Percentiles rank a stretch among this genome's conserved stretches.
phyloP scores from a whole-genome alignment of 139 green algal genomes.

The Auxenochlorella pyrenoidosa region DNA sequence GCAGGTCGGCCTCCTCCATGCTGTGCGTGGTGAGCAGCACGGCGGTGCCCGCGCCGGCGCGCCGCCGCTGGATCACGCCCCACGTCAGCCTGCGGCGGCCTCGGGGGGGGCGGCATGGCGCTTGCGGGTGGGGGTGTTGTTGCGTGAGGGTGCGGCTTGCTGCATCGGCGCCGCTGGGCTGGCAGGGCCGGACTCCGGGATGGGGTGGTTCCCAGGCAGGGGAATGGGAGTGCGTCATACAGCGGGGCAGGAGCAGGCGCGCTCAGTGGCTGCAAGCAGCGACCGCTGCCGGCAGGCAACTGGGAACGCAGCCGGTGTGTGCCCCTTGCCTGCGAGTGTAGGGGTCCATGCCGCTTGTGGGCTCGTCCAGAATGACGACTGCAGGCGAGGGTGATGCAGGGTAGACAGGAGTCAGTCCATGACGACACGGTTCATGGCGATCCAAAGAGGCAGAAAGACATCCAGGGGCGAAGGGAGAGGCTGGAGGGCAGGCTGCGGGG shows the following conservation, averaged over 20 bases:
- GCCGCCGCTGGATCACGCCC: slow-evolving; percentile 66
- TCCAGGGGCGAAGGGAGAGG: not conserved
- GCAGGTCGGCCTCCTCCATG: slow-evolving; percentile 96
- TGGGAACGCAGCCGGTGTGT: not conserved
- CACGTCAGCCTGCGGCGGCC: slow-evolving; percentile 51
- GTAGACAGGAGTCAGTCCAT: not conserved
- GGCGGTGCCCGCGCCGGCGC: slow-evolving; percentile 1
- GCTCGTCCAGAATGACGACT: slow-evolving; percentile 86
- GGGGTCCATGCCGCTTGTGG: slow-evolving; percentile 72
- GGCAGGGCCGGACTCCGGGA: no score
- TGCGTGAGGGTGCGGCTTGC: no score
- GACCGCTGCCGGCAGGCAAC: not conserved
- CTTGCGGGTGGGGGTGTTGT: no score
- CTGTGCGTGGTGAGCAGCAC: slow-evolving; percentile 38
- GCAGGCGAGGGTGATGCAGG: not conserved
- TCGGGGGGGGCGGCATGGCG: not conserved
- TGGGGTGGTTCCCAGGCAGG: no score
- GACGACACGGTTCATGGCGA: not conserved
- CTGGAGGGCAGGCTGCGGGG: not conserved
- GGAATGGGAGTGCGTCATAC: no score
- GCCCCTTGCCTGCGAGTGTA: slow-evolving; percentile 16
- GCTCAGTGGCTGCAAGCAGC: not conserved
- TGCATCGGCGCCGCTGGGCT: no score
- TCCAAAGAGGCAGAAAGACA: not conserved
- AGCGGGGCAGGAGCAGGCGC: no score